Conservation (phyloP, 108 stramenopile genomes). For the Skeletonema costatum region DNA sequence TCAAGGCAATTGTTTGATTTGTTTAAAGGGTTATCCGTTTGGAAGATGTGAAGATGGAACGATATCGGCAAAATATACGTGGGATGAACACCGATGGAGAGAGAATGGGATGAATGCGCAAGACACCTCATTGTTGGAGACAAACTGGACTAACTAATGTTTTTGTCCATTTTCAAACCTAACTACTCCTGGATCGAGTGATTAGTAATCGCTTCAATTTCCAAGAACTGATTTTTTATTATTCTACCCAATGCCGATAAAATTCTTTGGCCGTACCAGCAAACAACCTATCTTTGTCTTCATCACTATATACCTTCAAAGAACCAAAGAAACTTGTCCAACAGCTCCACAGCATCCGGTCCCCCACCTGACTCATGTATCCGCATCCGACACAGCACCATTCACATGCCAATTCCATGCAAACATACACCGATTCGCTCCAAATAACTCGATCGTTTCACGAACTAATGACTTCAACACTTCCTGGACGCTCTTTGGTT, state of each 20-base stretch:
- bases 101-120: constrained; percentile 84
- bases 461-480: constrained; percentile 56
- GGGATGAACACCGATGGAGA: constrained; percentile 71
- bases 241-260: constrained; percentile 30
- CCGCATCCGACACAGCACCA: constrained; percentile 62
- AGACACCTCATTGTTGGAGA: constrained; percentile 41
- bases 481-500: constrained; percentile 36
- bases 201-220: too few relatives aligned
- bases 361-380: constrained; percentile 60
- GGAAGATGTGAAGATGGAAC: constrained; percentile 54
- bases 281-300: constrained; percentile 58
- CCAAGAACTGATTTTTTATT: background rate
- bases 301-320: constrained; percentile 56
- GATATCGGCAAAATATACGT: constrained; percentile 58
- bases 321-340: constrained; percentile 50
- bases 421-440: constrained; percentile 74
- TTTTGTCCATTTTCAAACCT: too few relatives aligned
- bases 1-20: constrained; percentile 65
- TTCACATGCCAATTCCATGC: constrained; percentile 75
- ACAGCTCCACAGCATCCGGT: constrained; percentile 60
- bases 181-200: too few relatives aligned
- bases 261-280: constrained; percentile 63
- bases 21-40: constrained; percentile 40
- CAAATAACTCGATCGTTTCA: constrained; percentile 69
- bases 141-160: background rate